These are phyloP conservation scores for Gossypium mustelinum DNA, from an alignment of 345 rosid species.

Conservation along the genomic window DNA sequence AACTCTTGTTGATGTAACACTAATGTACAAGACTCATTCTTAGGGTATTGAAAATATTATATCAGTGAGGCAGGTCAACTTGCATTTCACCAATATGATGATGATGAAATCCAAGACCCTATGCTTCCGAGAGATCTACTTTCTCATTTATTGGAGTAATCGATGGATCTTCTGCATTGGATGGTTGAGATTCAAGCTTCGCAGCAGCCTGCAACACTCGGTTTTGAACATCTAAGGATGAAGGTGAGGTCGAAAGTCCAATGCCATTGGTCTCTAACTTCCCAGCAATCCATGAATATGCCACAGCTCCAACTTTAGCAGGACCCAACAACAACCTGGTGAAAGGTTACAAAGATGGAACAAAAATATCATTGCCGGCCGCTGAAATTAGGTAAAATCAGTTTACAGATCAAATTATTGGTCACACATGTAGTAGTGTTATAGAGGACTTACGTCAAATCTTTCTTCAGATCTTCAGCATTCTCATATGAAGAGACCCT, in stretches of 20 bases:
- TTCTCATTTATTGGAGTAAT: conserved; percentile 29
- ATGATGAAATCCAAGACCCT: conserved; percentile 1
- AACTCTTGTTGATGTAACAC: neutral
- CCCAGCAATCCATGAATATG: conserved; percentile 79
- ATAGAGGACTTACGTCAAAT: conserved; percentile 56
- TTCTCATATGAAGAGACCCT: conserved; percentile 59
- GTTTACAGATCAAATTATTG: neutral
- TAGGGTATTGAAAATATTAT: neutral
- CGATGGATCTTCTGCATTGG: conserved; percentile 43
- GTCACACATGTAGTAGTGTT: neutral
- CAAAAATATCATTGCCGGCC: neutral
- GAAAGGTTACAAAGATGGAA: neutral
- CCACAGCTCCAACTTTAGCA: conserved; percentile 61
- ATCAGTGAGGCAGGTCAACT: neutral
- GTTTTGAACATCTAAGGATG: conserved; percentile 73
- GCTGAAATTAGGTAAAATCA: neutral
- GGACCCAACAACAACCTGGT: conserved; percentile 58
- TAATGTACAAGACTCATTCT: neutral
- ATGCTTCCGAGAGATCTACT: conserved; percentile 53
- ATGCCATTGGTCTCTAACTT: conserved; percentile 72
- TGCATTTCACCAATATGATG: neutral
- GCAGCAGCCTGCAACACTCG: conserved; percentile 90
- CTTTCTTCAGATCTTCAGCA: conserved; percentile 62
- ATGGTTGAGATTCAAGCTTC: conserved; percentile 83
- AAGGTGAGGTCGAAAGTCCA: conserved; percentile 89